Percentiles rank a stretch among this genome's conserved stretches.
These are phyloP conservation scores for Verbena officinalis DNA, from an alignment of 257 asterid species.

Conservation along the genomic window DNA sequence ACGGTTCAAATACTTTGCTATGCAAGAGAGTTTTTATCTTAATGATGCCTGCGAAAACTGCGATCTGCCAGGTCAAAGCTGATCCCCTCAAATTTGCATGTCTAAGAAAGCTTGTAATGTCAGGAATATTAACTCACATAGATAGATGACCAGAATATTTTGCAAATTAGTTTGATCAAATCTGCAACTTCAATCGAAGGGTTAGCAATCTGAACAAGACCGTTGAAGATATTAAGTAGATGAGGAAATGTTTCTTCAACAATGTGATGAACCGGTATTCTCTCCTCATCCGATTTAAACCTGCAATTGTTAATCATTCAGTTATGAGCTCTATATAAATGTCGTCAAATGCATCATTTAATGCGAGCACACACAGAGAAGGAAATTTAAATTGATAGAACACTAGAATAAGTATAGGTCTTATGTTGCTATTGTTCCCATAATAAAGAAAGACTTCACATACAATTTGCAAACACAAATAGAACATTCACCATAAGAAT, in stretches of 20 bases:
- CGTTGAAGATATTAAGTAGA: constrained; percentile 74
- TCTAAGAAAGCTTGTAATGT: background rate
- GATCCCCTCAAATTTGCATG: background rate
- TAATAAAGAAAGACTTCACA: constrained; percentile 1
- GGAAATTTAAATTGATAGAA: background rate
- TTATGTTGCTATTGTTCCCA: background rate
- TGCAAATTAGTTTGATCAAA: constrained; percentile 95
- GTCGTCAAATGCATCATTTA: constrained; percentile 4
- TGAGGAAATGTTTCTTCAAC: constrained; percentile 93
- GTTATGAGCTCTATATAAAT: constrained; percentile 22
- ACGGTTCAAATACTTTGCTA: background rate
- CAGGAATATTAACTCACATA: constrained; percentile 56
- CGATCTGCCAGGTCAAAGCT: constrained; percentile 8
- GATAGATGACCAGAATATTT: constrained; percentile 96
- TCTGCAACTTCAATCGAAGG: constrained; percentile 92
- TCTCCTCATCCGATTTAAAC: constrained; percentile 98
- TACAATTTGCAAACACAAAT: background rate
- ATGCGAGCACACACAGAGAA: background rate
- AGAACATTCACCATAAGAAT: constrained; percentile 18
- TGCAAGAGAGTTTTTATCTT: constrained; percentile 6
- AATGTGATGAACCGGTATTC: constrained; percentile 80
- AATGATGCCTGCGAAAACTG: constrained; percentile 5
- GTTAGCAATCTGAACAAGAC: constrained; percentile 78
- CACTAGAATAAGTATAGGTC: too few species aligned
- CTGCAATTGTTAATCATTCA: constrained; percentile 47